phyloP scores from a whole-genome alignment of 352 stramenopile genomes.

The Phytophthora pistaciae region DNA sequence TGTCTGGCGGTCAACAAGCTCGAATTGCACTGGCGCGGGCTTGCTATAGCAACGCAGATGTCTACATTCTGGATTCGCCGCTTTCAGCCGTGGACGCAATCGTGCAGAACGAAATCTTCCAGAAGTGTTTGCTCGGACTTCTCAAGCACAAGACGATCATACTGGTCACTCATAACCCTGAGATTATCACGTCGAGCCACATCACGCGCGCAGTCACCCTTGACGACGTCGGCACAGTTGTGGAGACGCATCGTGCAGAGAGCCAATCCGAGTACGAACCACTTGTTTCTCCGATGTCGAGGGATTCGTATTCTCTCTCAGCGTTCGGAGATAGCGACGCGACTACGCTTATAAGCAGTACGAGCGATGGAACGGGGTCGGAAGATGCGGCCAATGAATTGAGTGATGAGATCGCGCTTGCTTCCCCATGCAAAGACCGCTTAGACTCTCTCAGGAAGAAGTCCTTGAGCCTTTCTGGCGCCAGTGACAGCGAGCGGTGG shows the following conservation, averaged over 20 bases:
- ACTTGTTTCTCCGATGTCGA: conserved; percentile 29
- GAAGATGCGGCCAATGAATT: conserved; percentile 9
- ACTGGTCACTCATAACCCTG: conserved; percentile 92
- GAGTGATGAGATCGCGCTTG: conserved; percentile 9
- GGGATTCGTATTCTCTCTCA: conserved; percentile 14
- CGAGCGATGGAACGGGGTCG: conserved; percentile 16
- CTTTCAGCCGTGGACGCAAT: conserved; percentile 95
- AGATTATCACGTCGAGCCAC: conserved; percentile 60
- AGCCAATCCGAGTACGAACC: conserved; percentile 23
- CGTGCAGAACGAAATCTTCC: conserved; percentile 94
- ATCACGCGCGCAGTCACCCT: conserved; percentile 30
- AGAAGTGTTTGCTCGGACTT: conserved; percentile 56
- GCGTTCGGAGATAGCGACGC: conserved; percentile 19
- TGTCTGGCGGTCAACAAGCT: conserved; percentile 95
- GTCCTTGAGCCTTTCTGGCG: conserved; percentile 1
- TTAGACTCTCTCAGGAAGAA: background rate
- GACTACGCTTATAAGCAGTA: conserved; percentile 19
- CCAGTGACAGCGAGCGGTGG: conserved; percentile 12
- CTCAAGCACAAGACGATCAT: conserved; percentile 79
- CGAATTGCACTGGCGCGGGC: conserved; percentile 72
- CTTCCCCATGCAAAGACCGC: background rate
- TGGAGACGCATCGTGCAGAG: conserved; percentile 17
- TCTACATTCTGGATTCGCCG: conserved; percentile 94
- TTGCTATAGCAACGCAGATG: conserved; percentile 70
- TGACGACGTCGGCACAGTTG: conserved; percentile 26